Percentiles rank a stretch among this genome's conserved stretches.
Evolutionary conservation across 768 basidiomycete species (phyloP).

Genomic region (Rickenella mellea): DNA sequence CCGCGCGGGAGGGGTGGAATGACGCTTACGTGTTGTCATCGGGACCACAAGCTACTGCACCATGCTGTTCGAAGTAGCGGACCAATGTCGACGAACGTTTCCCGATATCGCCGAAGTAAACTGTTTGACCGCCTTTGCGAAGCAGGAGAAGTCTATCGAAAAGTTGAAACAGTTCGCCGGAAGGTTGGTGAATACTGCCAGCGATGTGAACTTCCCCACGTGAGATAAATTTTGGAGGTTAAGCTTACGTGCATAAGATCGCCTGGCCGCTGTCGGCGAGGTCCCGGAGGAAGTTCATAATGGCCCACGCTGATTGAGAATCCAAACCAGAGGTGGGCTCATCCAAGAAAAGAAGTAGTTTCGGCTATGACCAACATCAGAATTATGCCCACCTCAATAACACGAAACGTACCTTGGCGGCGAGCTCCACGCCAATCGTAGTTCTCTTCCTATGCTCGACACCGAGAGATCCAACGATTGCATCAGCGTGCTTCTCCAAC

Average conservation of each 20-base stretch:
- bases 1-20: slow-evolving; percentile 12
- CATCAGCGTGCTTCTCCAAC: slow-evolving; percentile 49
- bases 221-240: background rate
- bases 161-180: slow-evolving; percentile 40
- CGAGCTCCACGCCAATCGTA: slow-evolving; percentile 53
- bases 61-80: slow-evolving; percentile 67
- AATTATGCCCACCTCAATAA: too few relatives aligned
- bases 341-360: slow-evolving; percentile 45
- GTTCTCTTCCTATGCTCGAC: slow-evolving; percentile 45
- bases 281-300: slow-evolving; percentile 36
- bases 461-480: slow-evolving; percentile 47
- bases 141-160: slow-evolving; percentile 44
- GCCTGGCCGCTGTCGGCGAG: slow-evolving; percentile 46
- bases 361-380: too few relatives aligned
- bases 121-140: slow-evolving; percentile 48
- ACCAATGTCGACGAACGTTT: slow-evolving; percentile 50
- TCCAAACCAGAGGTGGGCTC: slow-evolving; percentile 53
- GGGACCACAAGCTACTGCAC: slow-evolving; percentile 49
- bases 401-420: slow-evolving; percentile 34
- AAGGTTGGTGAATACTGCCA: slow-evolving; percentile 30
- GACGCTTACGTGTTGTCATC: slow-evolving; percentile 57
- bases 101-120: slow-evolving; percentile 71
- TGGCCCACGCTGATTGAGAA: slow-evolving; percentile 42
- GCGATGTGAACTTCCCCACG: background rate
- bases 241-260: slow-evolving; percentile 48